These are phyloP conservation scores for Boechera retrofracta DNA, from an alignment of 345 rosid genomes.

Conservation along the genomic window DNA sequence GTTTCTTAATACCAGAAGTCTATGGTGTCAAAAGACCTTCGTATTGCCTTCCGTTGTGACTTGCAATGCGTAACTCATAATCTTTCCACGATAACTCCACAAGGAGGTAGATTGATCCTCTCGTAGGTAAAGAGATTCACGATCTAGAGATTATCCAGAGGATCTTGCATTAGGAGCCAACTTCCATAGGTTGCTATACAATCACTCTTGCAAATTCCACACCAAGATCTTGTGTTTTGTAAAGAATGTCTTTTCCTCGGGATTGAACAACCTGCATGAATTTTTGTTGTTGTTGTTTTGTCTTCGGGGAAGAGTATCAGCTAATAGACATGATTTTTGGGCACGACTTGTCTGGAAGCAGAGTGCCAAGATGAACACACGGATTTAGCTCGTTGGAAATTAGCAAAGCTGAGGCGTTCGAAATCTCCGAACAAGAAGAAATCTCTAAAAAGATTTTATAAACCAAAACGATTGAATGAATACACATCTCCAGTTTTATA, in stretches of 20 bases:
- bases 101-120: not conserved
- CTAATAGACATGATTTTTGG: not conserved
- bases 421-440: too few relatives aligned
- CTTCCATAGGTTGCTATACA: not conserved
- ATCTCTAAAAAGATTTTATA: too few relatives aligned
- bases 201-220: not conserved
- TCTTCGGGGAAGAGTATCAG: not conserved
- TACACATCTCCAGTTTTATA: too few relatives aligned
- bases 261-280: conserved; percentile 8
- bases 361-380: conserved; percentile 9
- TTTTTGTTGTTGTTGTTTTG: too few relatives aligned
- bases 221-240: not conserved
- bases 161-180: conserved; percentile 7
- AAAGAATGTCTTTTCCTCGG: not conserved
- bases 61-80: not conserved
- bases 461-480: too few relatives aligned
- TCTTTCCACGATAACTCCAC: not conserved
- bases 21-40: too few relatives aligned
- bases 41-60: not conserved
- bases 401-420: not conserved
- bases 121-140: not conserved
- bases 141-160: not conserved
- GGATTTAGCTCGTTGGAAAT: not conserved
- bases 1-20: too few relatives aligned
- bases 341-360: not conserved